phyloP scores from a whole-genome alignment of 148 eudicot species.

The Spergularia bocconei region DNA sequence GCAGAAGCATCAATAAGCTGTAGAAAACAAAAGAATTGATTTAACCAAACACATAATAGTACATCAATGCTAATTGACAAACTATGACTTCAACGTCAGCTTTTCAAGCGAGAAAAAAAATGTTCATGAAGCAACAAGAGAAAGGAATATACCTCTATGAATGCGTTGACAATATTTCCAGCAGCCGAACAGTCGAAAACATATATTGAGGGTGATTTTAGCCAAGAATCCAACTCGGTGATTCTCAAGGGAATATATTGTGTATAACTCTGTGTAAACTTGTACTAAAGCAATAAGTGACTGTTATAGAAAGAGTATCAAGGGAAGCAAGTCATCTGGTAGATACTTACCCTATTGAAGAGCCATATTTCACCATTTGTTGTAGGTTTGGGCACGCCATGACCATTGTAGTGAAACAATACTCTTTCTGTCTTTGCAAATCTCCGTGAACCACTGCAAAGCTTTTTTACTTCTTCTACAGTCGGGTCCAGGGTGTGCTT shows the following conservation, averaged over 20 bases:
- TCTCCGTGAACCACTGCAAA: conserved; percentile 79
- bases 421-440: conserved; percentile 91
- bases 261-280: conserved; percentile 66
- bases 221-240: conserved; percentile 90
- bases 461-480: conserved; percentile 91
- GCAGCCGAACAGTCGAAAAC: conserved; percentile 99
- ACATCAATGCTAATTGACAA: conserved; percentile 3
- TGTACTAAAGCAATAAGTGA: conserved; percentile 11
- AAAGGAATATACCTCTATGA: conserved; percentile 64
- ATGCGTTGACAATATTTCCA: conserved; percentile 86
- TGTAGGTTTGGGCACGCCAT: conserved; percentile 97
- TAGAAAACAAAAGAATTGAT: conserved; percentile 14
- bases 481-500: conserved; percentile 81
- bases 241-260: conserved; percentile 88
- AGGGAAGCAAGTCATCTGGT: background rate
- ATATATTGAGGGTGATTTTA: conserved; percentile 89
- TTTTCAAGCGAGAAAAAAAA: background rate
- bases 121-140: background rate
- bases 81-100: conserved; percentile 5
- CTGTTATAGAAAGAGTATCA: background rate
- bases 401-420: conserved; percentile 96
- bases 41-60: background rate
- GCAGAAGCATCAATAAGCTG: conserved; percentile 74
- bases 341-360: conserved; percentile 74
- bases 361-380: conserved; percentile 96